A percentile compares a stretch with the other conserved stretches of the same genome.
These are phyloP conservation scores for Boletellus ananas DNA, from an alignment of 768 basidiomycete species.

Conservation along the genomic window DNA sequence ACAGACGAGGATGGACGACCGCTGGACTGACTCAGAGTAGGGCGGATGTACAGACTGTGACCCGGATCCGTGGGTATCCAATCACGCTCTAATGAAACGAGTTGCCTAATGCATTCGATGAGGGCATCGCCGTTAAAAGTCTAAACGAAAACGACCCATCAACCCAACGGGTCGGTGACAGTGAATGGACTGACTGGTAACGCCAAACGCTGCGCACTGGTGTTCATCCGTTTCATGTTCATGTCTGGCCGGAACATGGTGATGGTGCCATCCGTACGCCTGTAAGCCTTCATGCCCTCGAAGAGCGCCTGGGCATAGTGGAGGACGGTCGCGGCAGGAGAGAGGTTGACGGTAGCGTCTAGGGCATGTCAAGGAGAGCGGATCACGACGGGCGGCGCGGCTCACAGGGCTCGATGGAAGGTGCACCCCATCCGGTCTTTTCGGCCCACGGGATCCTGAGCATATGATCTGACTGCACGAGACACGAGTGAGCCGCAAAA, in stretches of 20 bases:
- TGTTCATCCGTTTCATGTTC: constrained; percentile 97
- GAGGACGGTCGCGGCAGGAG: constrained; percentile 59
- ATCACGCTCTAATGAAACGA: constrained; percentile 76
- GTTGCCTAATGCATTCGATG: constrained; percentile 77
- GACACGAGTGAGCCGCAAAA: constrained; percentile 6
- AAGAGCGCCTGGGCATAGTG: constrained; percentile 93
- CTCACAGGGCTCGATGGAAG: constrained; percentile 81
- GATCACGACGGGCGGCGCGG: constrained; percentile 5
- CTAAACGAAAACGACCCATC: constrained; percentile 33
- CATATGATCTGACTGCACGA: constrained; percentile 79
- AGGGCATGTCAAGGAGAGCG: constrained; percentile 3
- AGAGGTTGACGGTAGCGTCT: constrained; percentile 24
- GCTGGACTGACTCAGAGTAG: constrained; percentile 55
- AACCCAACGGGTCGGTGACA: background rate
- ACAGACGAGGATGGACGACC: background rate
- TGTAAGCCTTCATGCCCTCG: constrained; percentile 95
- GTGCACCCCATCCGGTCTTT: constrained; percentile 73
- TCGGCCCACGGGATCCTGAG: constrained; percentile 71
- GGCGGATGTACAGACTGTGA: constrained; percentile 89
- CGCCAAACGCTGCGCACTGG: constrained; percentile 71
- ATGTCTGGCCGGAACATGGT: constrained; percentile 91
- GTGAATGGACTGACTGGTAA: constrained; percentile 52
- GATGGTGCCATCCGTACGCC: constrained; percentile 64
- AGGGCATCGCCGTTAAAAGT: constrained; percentile 75
- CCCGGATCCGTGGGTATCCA: constrained; percentile 91